Conservation (phyloP, 2,329 filamentous ascomycete genomes). For the Fusarium brevicatenulatum region DNA sequence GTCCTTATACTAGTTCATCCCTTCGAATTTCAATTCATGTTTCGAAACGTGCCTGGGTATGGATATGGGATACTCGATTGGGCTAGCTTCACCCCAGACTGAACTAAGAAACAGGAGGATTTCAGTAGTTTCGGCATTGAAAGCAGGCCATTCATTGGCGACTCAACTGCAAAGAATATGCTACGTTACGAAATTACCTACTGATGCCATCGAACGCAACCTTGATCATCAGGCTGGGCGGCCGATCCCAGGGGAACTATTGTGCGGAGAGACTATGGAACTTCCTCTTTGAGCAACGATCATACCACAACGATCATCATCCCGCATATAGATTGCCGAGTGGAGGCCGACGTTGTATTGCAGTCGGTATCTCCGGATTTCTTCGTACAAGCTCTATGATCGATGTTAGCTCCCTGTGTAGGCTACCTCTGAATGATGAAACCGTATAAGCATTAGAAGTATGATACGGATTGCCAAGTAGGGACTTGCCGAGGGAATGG, state of each 20-base stretch:
- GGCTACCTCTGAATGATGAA: neutral
- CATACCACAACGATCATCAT: neutral
- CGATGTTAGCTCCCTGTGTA: too few relatives aligned
- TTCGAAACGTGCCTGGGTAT: neutral
- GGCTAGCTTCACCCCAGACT: neutral
- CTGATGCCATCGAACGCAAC: neutral
- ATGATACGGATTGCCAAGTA: neutral
- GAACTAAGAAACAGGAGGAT: neutral
- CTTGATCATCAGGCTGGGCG: neutral
- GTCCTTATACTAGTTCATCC: neutral
- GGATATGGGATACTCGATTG: neutral
- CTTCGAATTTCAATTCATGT: neutral
- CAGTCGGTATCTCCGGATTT: neutral
- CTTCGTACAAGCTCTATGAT: too few relatives aligned
- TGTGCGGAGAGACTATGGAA: neutral
- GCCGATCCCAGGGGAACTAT: neutral
- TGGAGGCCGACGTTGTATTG: neutral
- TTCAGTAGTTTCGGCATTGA: neutral
- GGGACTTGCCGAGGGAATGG: neutral
- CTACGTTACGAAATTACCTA: neutral
- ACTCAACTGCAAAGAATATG: neutral
- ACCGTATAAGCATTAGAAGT: neutral
- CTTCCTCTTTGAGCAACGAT: neutral
- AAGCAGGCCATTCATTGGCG: neutral
- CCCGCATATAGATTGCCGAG: neutral